Conservation (phyloP, 208 protist species). For the Wallacemonas sp. region DNA sequence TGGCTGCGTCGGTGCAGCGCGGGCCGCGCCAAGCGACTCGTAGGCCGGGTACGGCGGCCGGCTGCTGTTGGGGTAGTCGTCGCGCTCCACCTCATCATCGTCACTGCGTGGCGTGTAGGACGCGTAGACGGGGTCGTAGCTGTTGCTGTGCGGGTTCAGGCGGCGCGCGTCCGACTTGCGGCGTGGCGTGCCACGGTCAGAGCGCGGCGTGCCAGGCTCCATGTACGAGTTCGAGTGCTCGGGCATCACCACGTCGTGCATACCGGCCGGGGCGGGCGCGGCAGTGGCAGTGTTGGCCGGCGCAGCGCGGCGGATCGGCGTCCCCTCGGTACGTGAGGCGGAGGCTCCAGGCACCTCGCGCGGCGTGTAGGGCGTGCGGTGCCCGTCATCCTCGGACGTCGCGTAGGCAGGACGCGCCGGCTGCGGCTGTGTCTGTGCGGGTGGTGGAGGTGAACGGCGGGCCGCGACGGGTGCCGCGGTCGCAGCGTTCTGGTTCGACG, state of each 20-base stretch:
- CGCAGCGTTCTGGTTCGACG: background rate
- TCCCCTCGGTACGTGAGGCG: background rate
- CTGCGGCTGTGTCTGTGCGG: background rate
- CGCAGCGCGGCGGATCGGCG: background rate
- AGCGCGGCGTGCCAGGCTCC: slow-evolving; percentile 14
- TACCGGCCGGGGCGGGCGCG: background rate
- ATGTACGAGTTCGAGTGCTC: slow-evolving; percentile 15
- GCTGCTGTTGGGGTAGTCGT: background rate
- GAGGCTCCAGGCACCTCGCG: background rate
- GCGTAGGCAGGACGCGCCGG: background rate
- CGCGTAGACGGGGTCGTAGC: slow-evolving; percentile 12
- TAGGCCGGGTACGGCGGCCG: slow-evolving; percentile 2
- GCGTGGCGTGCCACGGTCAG: slow-evolving; percentile 8
- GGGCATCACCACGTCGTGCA: slow-evolving; percentile 3
- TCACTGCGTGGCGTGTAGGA: slow-evolving; percentile 10
- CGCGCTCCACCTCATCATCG: background rate
- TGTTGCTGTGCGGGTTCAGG: slow-evolving; percentile 11
- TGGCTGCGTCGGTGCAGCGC: background rate
- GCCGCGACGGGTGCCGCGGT: background rate
- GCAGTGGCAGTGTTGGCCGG: background rate
- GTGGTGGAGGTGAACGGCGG: background rate
- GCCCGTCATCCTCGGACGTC: background rate
- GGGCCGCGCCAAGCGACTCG: slow-evolving; percentile 6
- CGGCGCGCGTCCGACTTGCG: slow-evolving; percentile 14
- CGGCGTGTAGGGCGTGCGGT: slow-evolving; percentile 10